Conservation (phyloP, 306 rosid genomes). For the Cucurbita moschata region DNA sequence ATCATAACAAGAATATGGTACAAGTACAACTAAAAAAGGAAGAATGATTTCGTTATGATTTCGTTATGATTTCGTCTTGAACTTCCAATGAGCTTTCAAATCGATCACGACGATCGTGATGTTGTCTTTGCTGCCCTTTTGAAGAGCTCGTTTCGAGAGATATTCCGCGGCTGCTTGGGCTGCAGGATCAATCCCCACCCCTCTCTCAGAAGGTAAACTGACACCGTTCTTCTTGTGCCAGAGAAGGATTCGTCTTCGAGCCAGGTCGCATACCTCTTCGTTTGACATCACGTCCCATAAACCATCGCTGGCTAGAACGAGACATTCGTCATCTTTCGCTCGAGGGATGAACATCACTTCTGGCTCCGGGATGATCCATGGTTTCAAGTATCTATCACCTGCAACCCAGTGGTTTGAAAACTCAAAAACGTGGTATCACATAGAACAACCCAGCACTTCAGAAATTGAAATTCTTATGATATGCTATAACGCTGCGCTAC, state of each 20-base stretch:
- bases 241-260: slow-evolving; percentile 53
- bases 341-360: slow-evolving; percentile 65
- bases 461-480: background rate
- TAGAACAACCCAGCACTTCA: background rate
- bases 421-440: background rate
- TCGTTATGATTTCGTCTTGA: slow-evolving; percentile 55
- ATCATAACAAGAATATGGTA: slow-evolving; percentile 19
- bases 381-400: slow-evolving; percentile 89
- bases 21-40: slow-evolving; percentile 1
- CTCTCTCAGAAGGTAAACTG: slow-evolving; percentile 36
- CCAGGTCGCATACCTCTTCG: slow-evolving; percentile 72
- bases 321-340: slow-evolving; percentile 64
- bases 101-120: slow-evolving; percentile 70
- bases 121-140: slow-evolving; percentile 83
- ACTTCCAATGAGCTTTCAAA: slow-evolving; percentile 78
- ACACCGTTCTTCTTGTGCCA: slow-evolving; percentile 81
- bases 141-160: slow-evolving; percentile 65
- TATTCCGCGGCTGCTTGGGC: slow-evolving; percentile 88
- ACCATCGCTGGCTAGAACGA: slow-evolving; percentile 82
- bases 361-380: slow-evolving; percentile 93
- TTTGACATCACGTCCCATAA: slow-evolving; percentile 83
- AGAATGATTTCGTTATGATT: slow-evolving; percentile 11
- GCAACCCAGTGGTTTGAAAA: slow-evolving; percentile 10
- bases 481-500: background rate
- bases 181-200: slow-evolving; percentile 59